Evolutionary conservation across 2,329 filamentous ascomycete genomes (phyloP).

Genomic region (Chalaropsis thielavioides): DNA sequence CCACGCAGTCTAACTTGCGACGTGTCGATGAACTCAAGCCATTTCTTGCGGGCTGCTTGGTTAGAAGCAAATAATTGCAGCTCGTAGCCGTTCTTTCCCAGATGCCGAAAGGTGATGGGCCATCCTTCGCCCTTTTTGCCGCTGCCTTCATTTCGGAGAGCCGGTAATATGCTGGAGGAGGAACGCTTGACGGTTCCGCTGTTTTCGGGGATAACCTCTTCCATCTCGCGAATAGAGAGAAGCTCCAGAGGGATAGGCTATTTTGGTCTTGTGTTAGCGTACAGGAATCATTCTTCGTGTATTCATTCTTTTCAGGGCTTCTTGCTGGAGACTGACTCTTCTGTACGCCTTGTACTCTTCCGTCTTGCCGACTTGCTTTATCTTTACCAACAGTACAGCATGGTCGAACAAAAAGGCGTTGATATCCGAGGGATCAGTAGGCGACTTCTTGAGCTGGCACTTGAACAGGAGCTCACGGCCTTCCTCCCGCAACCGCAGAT

Average conservation of each 20-base stretch:
- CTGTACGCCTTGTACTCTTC: conserved; percentile 94
- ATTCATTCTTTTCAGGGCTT: background rate
- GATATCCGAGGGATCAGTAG: conserved; percentile 77
- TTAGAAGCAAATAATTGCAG: conserved; percentile 77
- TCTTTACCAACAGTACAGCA: conserved; percentile 76
- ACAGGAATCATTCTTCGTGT: background rate
- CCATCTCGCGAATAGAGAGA: conserved; percentile 90
- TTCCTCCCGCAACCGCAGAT: conserved; percentile 87
- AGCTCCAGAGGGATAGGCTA: conserved; percentile 87
- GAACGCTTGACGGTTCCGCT: conserved; percentile 69
- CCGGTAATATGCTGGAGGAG: conserved; percentile 66
- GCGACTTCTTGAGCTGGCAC: conserved; percentile 80
- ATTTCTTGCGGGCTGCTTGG: conserved; percentile 79
- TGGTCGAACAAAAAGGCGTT: conserved; percentile 95
- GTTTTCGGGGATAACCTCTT: conserved; percentile 68
- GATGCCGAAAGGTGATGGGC: conserved; percentile 89
- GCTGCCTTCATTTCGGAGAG: conserved; percentile 32
- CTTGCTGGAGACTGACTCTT: conserved; percentile 33
- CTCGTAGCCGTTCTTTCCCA: conserved; percentile 92
- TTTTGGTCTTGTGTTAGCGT: conserved; percentile 13
- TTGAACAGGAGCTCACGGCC: conserved; percentile 89
- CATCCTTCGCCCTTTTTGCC: conserved; percentile 58
- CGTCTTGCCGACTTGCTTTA: conserved; percentile 81
- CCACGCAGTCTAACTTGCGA: conserved; percentile 79
- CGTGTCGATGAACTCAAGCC: conserved; percentile 87